These are phyloP conservation scores for Kodamaea anthophila DNA, from an alignment of 1,139 yeast species.

Conservation along the genomic window DNA sequence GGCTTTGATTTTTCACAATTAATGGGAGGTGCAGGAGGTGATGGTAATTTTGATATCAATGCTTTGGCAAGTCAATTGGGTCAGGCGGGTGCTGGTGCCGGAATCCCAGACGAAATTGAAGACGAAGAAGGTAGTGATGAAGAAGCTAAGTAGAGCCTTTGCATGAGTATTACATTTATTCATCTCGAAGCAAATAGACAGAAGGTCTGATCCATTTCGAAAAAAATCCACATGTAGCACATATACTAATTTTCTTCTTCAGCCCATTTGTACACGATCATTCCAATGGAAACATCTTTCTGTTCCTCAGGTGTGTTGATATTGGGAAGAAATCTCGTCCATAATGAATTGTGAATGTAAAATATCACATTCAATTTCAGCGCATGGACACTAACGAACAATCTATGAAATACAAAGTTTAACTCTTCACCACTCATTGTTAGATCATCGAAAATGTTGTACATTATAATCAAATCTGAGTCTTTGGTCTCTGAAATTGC, in stretches of 20 bases:
- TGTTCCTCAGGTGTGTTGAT: background rate
- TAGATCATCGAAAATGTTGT: slow-evolving; percentile 1
- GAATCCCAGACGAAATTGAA: slow-evolving; percentile 23
- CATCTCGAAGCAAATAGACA: no score
- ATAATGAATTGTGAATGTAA: background rate
- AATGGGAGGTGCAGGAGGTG: slow-evolving; percentile 23
- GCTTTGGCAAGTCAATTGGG: slow-evolving; percentile 42
- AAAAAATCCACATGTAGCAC: no score
- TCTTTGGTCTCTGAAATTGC: background rate
- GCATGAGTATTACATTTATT: slow-evolving; percentile 2
- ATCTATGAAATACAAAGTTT: slow-evolving; percentile 2
- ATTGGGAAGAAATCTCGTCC: slow-evolving; percentile 1
- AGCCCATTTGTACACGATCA: slow-evolving; percentile 5
- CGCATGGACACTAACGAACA: slow-evolving; percentile 1
- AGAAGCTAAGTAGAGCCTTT: slow-evolving; percentile 14
- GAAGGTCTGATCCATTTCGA: no score
- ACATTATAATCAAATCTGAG: slow-evolving; percentile 2
- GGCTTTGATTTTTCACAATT: slow-evolving; percentile 18
- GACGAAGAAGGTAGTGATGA: slow-evolving; percentile 27
- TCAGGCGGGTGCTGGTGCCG: slow-evolving; percentile 27
- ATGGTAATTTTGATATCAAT: slow-evolving; percentile 23
- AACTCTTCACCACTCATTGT: slow-evolving; percentile 1
- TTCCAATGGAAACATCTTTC: slow-evolving; percentile 1
- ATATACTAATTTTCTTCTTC: background rate
- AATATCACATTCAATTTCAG: background rate